Evolutionary conservation across 352 stramenopile genomes (phyloP).

Genomic region (Plasmopara muralis): DNA sequence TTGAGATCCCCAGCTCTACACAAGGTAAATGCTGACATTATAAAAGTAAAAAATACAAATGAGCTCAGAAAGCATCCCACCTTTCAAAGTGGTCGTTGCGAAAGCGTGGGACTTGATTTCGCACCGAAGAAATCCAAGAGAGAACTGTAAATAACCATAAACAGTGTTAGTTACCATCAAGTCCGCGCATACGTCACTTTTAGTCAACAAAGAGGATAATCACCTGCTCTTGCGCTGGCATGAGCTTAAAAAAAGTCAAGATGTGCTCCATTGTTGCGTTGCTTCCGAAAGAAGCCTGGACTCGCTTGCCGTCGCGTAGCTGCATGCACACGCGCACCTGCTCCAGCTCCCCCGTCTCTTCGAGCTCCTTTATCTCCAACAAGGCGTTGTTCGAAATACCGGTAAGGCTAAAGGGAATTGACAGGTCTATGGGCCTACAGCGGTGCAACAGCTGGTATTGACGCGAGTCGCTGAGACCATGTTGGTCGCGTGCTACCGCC

Average conservation of each 20-base stretch:
- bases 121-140: conserved; percentile 69
- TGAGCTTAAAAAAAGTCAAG: conserved; percentile 44
- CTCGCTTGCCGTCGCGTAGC: conserved; percentile 61
- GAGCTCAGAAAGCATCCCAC: conserved; percentile 17
- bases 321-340: conserved; percentile 81
- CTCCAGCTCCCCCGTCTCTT: conserved; percentile 26
- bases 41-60: not conserved
- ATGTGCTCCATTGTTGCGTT: conserved; percentile 53
- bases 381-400: conserved; percentile 80
- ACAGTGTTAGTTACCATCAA: conserved; percentile 6
- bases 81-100: conserved; percentile 54
- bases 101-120: conserved; percentile 56
- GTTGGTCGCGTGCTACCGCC: conserved; percentile 46
- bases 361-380: conserved; percentile 52
- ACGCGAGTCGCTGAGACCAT: conserved; percentile 34
- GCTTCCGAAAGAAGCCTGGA: conserved; percentile 56
- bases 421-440: conserved; percentile 56
- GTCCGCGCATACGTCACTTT: not conserved
- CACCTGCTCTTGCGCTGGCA: conserved; percentile 40
- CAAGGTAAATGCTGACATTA: conserved; percentile 1
- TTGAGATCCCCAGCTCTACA: conserved; percentile 71
- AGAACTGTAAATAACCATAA: conserved; percentile 41
- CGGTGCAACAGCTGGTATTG: conserved; percentile 67
- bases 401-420: conserved; percentile 78
- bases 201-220: not conserved